phyloP scores from a whole-genome alignment of 441 rosid genomes.

The Melastoma candidum region DNA sequence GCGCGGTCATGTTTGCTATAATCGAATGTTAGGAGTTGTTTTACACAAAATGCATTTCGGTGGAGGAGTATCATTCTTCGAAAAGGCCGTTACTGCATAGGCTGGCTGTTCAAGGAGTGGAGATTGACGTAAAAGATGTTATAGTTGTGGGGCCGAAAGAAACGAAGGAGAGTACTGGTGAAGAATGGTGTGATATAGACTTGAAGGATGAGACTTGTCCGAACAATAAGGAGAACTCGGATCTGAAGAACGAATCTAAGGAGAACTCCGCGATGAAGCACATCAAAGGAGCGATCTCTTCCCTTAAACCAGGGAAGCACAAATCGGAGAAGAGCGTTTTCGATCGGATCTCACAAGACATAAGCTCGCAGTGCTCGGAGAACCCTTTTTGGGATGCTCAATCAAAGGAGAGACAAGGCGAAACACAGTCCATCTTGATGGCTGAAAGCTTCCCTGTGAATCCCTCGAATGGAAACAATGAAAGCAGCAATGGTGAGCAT shows the following conservation, averaged over 20 bases:
- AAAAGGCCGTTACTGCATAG: constrained; percentile 64
- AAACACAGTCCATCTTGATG: constrained; percentile 44
- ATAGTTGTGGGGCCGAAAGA: constrained; percentile 24
- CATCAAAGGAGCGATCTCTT: constrained; percentile 53
- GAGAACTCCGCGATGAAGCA: constrained; percentile 38
- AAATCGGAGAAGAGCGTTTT: constrained; percentile 40
- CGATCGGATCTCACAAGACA: constrained; percentile 15
- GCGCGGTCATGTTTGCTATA: background rate
- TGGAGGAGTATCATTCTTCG: constrained; percentile 60
- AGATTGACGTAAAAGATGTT: constrained; percentile 51
- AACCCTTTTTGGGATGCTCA: constrained; percentile 30
- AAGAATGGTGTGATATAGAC: constrained; percentile 65
- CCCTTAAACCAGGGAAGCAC: constrained; percentile 28
- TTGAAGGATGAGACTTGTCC: constrained; percentile 43
- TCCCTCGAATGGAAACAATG: constrained; percentile 22
- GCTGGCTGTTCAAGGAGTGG: constrained; percentile 62
- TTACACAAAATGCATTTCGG: constrained; percentile 58
- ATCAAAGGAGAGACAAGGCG: constrained; percentile 28
- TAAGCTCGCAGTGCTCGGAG: constrained; percentile 17
- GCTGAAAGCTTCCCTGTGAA: constrained; percentile 27
- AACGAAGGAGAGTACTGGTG: constrained; percentile 31
- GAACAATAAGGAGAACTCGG: constrained; percentile 22
- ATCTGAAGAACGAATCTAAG: constrained; percentile 16
- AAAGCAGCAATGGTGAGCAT: constrained; percentile 16
- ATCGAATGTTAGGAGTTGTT: constrained; percentile 36